Evolutionary conservation across 2,329 filamentous ascomycete species (phyloP).

Genomic region (Aureobasidium sp.): DNA sequence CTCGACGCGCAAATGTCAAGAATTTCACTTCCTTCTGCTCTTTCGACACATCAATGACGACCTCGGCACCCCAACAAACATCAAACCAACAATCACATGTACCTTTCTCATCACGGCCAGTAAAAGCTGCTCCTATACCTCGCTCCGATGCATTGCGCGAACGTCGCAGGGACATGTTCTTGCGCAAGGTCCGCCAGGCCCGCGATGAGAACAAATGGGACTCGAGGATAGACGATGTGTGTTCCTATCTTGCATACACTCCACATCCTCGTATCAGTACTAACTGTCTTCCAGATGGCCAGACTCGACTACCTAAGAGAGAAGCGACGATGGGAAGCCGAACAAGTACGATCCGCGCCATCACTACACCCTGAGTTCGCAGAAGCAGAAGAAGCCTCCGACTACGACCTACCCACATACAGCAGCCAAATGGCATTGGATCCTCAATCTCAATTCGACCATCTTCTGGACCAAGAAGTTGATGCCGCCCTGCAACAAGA

Average conservation of each 20-base stretch:
- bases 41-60: slow-evolving; percentile 10
- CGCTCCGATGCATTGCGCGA: slow-evolving; percentile 55
- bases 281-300: slow-evolving; percentile 33
- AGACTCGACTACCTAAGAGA: slow-evolving; percentile 38
- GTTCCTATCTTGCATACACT: slow-evolving; percentile 3
- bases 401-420: slow-evolving; percentile 10
- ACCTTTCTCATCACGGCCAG: slow-evolving; percentile 44
- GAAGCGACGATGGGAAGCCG: slow-evolving; percentile 38
- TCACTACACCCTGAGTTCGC: slow-evolving; percentile 16
- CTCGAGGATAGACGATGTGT: slow-evolving; percentile 39
- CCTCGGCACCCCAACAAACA: background rate
- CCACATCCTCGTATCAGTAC: background rate
- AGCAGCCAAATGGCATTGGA: background rate
- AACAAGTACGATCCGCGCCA: slow-evolving; percentile 35
- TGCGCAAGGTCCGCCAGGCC: slow-evolving; percentile 47
- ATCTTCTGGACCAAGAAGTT: slow-evolving; percentile 25
- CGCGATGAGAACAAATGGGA: slow-evolving; percentile 41
- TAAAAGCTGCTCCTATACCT: slow-evolving; percentile 56
- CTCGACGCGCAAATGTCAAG: slow-evolving; percentile 33
- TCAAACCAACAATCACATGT: background rate
- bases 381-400: slow-evolving; percentile 20
- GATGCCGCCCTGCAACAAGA: slow-evolving; percentile 36
- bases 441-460: slow-evolving; percentile 15
- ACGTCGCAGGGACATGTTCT: slow-evolving; percentile 57
- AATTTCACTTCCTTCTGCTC: slow-evolving; percentile 16